Base-by-base conservation (phyloP, 2,329 filamentous ascomycete species). In the Alternaria triticina region DNA sequence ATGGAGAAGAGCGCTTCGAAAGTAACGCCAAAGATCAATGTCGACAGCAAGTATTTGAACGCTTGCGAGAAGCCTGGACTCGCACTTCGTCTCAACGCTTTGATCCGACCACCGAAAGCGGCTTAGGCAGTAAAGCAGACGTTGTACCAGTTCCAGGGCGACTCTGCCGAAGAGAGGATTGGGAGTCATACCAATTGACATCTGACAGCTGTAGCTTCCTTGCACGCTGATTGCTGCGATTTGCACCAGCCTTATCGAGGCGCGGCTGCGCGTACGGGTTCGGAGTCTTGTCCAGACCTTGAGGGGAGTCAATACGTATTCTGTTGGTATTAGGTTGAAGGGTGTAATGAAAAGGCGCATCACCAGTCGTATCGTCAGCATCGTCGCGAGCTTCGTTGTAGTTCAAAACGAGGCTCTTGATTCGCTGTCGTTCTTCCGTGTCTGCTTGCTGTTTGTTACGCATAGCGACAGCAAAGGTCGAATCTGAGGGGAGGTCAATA, bases 361-460 rank as follows among this genome's bases (percentile, higher is more conserved):
- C 87, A 96, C 93, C 90, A 68, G 94, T 60, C 25, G 61, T 90
- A 76, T 81, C 75, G 56, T 96, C 92, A 71, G 85, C 90, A 74
- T 89, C 87, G 67, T 96, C 94, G 55, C 93, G 90, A 77, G 97
- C 88, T 82, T 99, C 96, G 63, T 74, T 74, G 77, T 97, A 97
- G 81, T 97, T 98, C 71, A 99, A 85, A 57, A 99, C 96, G 49
- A 99, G 86, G 75, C 93, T 97, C 84, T 99, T 99, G 88, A 99
- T 99, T 66, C 96, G 92, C 80, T 97, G 94, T 80, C 99, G 95
- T 80, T 99, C 96, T 77, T 97, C 96, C 57, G 91, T 91, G 78
- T 98, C 95, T 3, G 94, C 95, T 81, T 96, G 92, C 78, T 97
- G 94, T 82, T 98, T 94, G 64, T 88, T 94, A 78, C 93, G 96